Conservation (phyloP, 2,329 filamentous ascomycete species). For the Botryotinia calthae region DNA sequence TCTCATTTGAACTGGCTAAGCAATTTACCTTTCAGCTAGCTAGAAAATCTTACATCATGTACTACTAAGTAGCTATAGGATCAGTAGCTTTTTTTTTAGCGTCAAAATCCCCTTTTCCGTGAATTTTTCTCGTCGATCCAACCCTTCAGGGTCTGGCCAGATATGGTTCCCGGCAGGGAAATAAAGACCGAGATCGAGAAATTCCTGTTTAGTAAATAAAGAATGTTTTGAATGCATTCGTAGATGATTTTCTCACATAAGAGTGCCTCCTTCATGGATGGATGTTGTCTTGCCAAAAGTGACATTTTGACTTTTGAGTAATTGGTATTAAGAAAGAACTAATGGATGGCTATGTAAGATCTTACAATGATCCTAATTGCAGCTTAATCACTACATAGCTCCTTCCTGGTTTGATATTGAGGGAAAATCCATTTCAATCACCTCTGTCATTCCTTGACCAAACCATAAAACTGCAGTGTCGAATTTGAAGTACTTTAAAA, state of each 20-base stretch:
- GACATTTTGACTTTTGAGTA: not conserved
- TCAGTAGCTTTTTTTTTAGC: not conserved
- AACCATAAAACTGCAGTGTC: not conserved
- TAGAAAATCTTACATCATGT: not conserved
- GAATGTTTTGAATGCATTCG: not conserved
- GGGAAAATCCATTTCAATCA: not conserved
- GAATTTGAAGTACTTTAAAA: not conserved
- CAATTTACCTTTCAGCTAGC: not conserved
- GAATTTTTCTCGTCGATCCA: too few relatives aligned
- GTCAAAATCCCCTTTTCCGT: not conserved
- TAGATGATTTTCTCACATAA: too few relatives aligned
- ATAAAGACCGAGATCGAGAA: not conserved
- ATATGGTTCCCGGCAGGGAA: too few relatives aligned
- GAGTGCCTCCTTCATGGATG: not conserved
- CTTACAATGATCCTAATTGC: too few relatives aligned
- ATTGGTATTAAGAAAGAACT: not conserved
- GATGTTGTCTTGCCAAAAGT: not conserved
- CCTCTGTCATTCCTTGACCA: not conserved
- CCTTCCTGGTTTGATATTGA: not conserved
- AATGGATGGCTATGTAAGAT: too few relatives aligned
- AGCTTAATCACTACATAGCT: not conserved
- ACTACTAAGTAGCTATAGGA: not conserved
- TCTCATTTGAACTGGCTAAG: not conserved
- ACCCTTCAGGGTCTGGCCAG: not conserved
- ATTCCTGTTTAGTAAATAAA: not conserved